Percentiles rank a stretch among this genome's conserved stretches.
phyloP scores from a whole-genome alignment of 2,329 filamentous ascomycete genomes.

The Apiospora hydei region DNA sequence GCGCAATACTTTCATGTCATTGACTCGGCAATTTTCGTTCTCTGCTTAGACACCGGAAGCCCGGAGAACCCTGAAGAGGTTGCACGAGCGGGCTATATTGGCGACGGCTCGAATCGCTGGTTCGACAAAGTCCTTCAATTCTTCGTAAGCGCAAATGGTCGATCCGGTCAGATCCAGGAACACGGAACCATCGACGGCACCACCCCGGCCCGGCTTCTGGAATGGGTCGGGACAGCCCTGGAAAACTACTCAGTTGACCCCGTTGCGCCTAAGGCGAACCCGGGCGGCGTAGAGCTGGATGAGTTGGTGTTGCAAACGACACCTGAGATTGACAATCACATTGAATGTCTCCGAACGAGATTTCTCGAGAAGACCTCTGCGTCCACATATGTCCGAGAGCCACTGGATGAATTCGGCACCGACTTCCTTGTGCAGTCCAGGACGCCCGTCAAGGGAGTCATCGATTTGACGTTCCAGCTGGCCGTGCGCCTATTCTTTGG shows the following conservation, averaged over 20 bases:
- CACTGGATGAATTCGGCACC: slow-evolving; percentile 25
- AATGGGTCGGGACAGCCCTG: slow-evolving; percentile 20
- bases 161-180: slow-evolving; percentile 27
- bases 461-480: slow-evolving; percentile 27
- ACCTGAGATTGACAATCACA: slow-evolving; percentile 23
- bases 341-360: not conserved
- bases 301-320: slow-evolving; percentile 22
- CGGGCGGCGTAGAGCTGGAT: not conserved
- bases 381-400: slow-evolving; percentile 25
- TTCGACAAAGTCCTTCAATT: slow-evolving; percentile 29
- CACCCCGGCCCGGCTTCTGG: slow-evolving; percentile 23
- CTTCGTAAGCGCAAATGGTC: slow-evolving; percentile 28
- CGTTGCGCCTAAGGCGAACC: not conserved
- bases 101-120: slow-evolving; percentile 29
- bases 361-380: slow-evolving; percentile 9
- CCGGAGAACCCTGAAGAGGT: slow-evolving; percentile 25
- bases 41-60: slow-evolving; percentile 27
- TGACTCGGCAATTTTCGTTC: slow-evolving; percentile 27
- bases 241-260: not conserved
- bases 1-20: slow-evolving; percentile 27
- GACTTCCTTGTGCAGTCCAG: slow-evolving; percentile 25
- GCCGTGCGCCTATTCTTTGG: slow-evolving; percentile 26
- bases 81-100: slow-evolving; percentile 23
- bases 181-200: slow-evolving; percentile 28
- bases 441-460: slow-evolving; percentile 25